Evolutionary conservation across 1,284 basidiomycete genomes (phyloP), one percentile per base, ranked within the genome.

Genomic region (Coniferiporia weirii): DNA sequence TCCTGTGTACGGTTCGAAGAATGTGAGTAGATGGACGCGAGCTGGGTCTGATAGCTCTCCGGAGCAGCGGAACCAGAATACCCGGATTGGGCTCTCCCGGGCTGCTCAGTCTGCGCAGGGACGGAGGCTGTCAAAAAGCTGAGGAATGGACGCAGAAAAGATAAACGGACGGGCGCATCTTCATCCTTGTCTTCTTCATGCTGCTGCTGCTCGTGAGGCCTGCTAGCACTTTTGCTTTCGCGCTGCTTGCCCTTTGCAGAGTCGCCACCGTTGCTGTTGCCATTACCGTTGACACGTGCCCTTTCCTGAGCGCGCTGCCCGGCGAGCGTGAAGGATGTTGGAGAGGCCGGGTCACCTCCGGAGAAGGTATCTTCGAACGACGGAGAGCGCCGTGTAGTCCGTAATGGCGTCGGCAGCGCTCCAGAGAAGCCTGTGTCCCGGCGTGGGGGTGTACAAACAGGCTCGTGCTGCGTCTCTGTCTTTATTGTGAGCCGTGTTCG

Each of bases 401-500:
- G 45, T 4, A 19, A 35, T 5, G 54, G 54, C 15, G 54, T 56
- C 35, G 54, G 54, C 27, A 56, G 46, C 7, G 20, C n/a, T 5
- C 13, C 35, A n/a, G 32, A 19, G 20, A 34, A 32, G 43, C 17
- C 17, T 2, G 44, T n/a, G 44, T 46, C 44, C 20, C 49, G 49
- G 20, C 22, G 49, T 50, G 22, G 27, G 5, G 27, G 22, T 4
- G 22, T 50, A 13, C 20, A 17, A 2, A 3, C 9, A n/a, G 13
- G 22, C 22, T 4, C 17, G 9, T 50, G 17, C 19, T 50, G 27
- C 27, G 27, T 20, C 22, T 58, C 56, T 27, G 27, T 46, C 50
- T 58, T 58, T 22, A 58, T 40, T 15, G 43, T 15, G n/a, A 58
- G 17, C 19, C 56, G 56, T 9, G 40, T 52, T 9, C 50, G 35